These are phyloP conservation scores for Eimeria praecox DNA, from an alignment of 169 alveolate genomes.

Conservation along the genomic window DNA sequence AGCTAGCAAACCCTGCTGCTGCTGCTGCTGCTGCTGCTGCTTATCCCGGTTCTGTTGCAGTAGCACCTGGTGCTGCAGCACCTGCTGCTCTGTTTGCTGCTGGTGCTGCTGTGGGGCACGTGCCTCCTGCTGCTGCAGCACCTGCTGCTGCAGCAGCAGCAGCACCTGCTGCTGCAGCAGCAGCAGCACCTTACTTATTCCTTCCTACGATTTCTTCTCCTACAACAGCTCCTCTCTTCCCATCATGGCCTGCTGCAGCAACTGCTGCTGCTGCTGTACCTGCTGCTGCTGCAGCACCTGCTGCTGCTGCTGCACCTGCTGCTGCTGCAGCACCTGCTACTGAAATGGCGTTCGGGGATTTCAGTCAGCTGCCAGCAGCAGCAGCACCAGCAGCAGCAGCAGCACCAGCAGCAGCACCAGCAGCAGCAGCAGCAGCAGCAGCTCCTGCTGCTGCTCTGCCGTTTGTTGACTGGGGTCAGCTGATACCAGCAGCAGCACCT, in stretches of 20 bases:
- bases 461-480: not conserved
- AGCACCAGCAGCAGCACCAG: not conserved
- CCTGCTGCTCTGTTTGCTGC: not conserved
- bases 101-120: not conserved
- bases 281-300: slow-evolving; percentile 55
- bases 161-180: not conserved
- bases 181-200: not conserved
- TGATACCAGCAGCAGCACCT: not conserved
- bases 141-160: not conserved
- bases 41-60: too few relatives aligned
- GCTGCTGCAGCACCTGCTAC: slow-evolving; percentile 33
- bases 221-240: not conserved
- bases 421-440: not conserved
- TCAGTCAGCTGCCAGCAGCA: not conserved
- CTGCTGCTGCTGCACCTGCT: slow-evolving; percentile 60
- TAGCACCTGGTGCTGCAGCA: not conserved
- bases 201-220: not conserved
- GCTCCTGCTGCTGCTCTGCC: slow-evolving; percentile 9
- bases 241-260: not conserved
- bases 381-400: not conserved
- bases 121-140: not conserved
- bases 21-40: slow-evolving; percentile 44
- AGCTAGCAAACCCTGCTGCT: not conserved
- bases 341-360: not conserved
- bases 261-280: slow-evolving; percentile 27